A percentile compares a stretch with the other conserved stretches of the same genome.
Evolutionary conservation across 2,329 filamentous ascomycete genomes (phyloP).

Genomic region (Ophidiomyces ophidiicola): DNA sequence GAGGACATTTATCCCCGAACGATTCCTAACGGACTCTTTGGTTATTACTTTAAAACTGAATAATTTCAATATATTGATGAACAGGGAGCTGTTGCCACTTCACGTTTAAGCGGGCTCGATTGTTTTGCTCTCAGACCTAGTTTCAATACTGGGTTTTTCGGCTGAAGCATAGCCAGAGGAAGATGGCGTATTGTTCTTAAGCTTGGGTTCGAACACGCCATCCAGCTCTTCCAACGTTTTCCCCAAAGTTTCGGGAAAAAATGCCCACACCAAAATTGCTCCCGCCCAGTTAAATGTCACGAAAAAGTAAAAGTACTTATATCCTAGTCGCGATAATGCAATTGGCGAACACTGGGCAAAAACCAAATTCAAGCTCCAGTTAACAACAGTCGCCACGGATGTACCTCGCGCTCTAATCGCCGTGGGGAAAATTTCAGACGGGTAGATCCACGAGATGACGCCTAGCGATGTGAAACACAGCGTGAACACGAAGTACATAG

Average conservation of each 20-base stretch:
- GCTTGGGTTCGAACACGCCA: constrained; percentile 8
- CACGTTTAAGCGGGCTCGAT: too few species aligned
- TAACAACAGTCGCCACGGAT: constrained; percentile 31
- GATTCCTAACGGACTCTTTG: too few species aligned
- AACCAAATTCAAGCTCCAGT: constrained; percentile 37
- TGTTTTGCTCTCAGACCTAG: too few species aligned
- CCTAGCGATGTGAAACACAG: constrained; percentile 36
- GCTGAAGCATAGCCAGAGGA: too few species aligned
- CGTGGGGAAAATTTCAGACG: constrained; percentile 37
- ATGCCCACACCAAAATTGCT: constrained; percentile 27
- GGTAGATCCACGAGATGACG: constrained; percentile 39
- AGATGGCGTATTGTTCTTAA: too few species aligned
- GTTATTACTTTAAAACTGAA: too few species aligned
- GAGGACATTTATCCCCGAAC: too few species aligned
- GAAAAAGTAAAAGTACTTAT: constrained; percentile 41
- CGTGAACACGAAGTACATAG: constrained; percentile 39
- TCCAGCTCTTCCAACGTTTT: constrained; percentile 31
- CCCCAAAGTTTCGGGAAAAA: constrained; percentile 31
- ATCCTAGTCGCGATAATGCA: constrained; percentile 33
- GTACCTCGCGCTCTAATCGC: constrained; percentile 34
- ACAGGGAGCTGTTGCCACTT: too few species aligned
- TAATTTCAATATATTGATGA: too few species aligned
- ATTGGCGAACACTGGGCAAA: constrained; percentile 41
- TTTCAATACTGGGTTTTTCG: too few species aligned
- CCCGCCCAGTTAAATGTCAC: constrained; percentile 39